Evolutionary conservation across 2,329 filamentous ascomycete genomes (phyloP), one percentile per base, ranked within the genome.

Genomic region (Tolypocladium paradoxum): DNA sequence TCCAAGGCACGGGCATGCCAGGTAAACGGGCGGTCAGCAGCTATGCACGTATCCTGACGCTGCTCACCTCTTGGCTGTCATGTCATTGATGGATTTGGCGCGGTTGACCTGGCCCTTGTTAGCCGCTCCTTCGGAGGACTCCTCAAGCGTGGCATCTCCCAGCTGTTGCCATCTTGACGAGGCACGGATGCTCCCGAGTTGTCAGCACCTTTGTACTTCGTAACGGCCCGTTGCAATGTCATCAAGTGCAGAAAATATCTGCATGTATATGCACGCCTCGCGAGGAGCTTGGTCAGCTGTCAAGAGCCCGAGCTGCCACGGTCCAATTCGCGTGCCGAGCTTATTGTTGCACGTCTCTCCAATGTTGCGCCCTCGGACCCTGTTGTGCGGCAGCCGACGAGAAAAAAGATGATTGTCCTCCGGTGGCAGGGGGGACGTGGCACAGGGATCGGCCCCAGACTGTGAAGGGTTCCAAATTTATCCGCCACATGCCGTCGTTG

Each of bases 401-500:
- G 40, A n/a, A 16, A 24, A 29, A 45, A 45, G 7, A 29, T 14
- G 40, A n/a, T 29, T 45, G 40, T 45, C 24, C 24, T 3, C 29
- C 12, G 43, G 43, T n/a, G 24, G 43, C 24, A 29, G n/a, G 37
- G 43, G 24, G 24, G 27, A 6, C 7, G 16, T 46, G 43, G 43
- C 24, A 16, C 24, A 29, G 24, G 24, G 43, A n/a, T 37, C 45
- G 48, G 53, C 57, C 56, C 57, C 57, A 48, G 54, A 50, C 34
- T 51, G 37, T 45, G 50, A 53, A 18, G 12, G 45, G 40, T 54
- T 43, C 54, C 52, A 50, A 56, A 56, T 49, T 54, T 56, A 53
- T 56, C 54, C 56, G 54, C 56, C 54, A 52, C 53, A 53, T 56
- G 51, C 49, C 52, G 50, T 50, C 52, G 50, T 50, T 34, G 36